A percentile compares a stretch with the other conserved stretches of the same genome.
Conservation (phyloP, 1,284 basidiomycete genomes). For the Mycosarcoma maydis region DNA sequence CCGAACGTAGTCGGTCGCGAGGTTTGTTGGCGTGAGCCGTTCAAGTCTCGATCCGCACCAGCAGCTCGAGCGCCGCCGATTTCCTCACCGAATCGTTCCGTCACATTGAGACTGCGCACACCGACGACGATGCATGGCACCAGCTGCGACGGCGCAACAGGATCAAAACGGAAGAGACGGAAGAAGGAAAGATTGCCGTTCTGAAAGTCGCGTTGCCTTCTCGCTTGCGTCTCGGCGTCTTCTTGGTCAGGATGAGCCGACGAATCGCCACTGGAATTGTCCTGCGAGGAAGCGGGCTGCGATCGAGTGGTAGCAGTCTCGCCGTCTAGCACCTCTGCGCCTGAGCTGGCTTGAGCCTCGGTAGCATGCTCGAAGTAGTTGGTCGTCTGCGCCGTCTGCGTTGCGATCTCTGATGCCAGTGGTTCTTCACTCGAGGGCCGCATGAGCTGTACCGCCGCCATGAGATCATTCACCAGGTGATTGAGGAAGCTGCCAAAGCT, state of each 20-base stretch:
- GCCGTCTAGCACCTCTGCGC: slow-evolving; percentile 36
- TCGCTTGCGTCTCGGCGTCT: slow-evolving; percentile 28
- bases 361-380: slow-evolving; percentile 39
- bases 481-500: slow-evolving; percentile 59
- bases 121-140: slow-evolving; percentile 63
- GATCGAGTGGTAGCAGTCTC: slow-evolving; percentile 10
- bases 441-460: slow-evolving; percentile 53
- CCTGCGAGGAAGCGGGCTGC: neutral
- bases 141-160: slow-evolving; percentile 38
- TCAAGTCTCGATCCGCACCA: slow-evolving; percentile 18
- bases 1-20: slow-evolving; percentile 36
- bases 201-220: slow-evolving; percentile 54
- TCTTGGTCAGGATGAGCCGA: neutral
- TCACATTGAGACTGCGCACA: slow-evolving; percentile 58
- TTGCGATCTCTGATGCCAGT: slow-evolving; percentile 1
- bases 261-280: neutral
- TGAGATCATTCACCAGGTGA: slow-evolving; percentile 52
- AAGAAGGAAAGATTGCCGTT: slow-evolving; percentile 62
- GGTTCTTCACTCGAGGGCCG: slow-evolving; percentile 24
- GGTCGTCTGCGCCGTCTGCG: slow-evolving; percentile 21
- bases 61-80: slow-evolving; percentile 17
- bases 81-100: slow-evolving; percentile 46
- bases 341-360: slow-evolving; percentile 15
- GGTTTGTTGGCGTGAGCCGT: slow-evolving; percentile 30
- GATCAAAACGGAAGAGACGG: slow-evolving; percentile 63